Evolutionary conservation across 257 asterid genomes (phyloP).

Genomic region (Verbascum thapsus): DNA sequence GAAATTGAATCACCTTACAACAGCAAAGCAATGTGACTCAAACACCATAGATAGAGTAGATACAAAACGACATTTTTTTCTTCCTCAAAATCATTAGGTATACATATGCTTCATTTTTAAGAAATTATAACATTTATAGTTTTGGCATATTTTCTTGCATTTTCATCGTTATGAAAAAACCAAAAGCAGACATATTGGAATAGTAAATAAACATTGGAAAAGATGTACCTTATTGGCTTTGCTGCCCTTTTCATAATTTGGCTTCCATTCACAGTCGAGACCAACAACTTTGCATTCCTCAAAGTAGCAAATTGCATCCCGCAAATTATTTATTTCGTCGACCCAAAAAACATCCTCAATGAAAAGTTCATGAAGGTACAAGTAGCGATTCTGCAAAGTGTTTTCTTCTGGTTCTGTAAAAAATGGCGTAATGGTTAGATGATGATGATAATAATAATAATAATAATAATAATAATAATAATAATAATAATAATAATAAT

Average conservation of each 20-base stretch:
- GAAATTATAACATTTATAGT: too few relatives aligned
- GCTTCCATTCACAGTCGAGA: conserved; percentile 97
- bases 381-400: conserved; percentile 46
- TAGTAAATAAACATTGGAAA: too few relatives aligned
- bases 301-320: conserved; percentile 57
- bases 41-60: conserved; percentile 3
- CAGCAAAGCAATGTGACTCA: neutral
- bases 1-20: neutral
- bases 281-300: conserved; percentile 85
- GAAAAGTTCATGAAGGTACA: conserved; percentile 70
- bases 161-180: too few relatives aligned
- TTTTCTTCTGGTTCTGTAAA: conserved; percentile 57
- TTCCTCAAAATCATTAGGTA: too few relatives aligned
- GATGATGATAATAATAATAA: too few relatives aligned
- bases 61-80: too few relatives aligned
- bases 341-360: conserved; percentile 86
- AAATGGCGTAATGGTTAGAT: conserved; percentile 20
- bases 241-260: conserved; percentile 81
- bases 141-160: too few relatives aligned
- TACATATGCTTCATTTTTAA: too few relatives aligned
- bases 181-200: too few relatives aligned
- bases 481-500: too few relatives aligned
- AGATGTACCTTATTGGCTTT: conserved; percentile 63
- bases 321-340: conserved; percentile 60
- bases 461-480: too few relatives aligned